Conservation (phyloP, 208 protist genomes). For the Strigomonas galati region DNA sequence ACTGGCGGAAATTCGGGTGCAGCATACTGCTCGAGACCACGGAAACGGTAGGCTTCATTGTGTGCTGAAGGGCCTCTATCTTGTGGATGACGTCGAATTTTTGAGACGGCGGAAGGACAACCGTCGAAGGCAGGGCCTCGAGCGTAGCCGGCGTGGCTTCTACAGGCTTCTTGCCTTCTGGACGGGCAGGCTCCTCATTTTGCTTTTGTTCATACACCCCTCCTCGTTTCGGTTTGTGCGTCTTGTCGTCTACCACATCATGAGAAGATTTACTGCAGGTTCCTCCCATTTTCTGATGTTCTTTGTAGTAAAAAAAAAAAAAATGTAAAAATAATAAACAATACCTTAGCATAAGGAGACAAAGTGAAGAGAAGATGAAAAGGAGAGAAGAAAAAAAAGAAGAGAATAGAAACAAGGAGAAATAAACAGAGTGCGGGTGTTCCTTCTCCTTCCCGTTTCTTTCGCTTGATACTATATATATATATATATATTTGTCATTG, state of each 20-base stretch:
- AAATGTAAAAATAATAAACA: constrained; percentile 3
- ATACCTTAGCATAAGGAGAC: neutral
- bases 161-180: neutral
- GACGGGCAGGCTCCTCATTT: constrained; percentile 15
- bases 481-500: neutral
- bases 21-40: constrained; percentile 28
- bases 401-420: neutral
- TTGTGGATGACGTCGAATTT: constrained; percentile 24
- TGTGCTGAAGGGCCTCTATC: constrained; percentile 56
- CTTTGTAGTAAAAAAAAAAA: neutral
- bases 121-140: neutral
- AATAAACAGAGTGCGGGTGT: neutral
- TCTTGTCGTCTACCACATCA: constrained; percentile 24
- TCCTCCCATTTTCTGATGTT: constrained; percentile 28
- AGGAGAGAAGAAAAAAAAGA: constrained; percentile 2
- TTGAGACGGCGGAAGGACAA: neutral
- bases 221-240: neutral
- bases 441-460: too few species aligned
- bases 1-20: constrained; percentile 47
- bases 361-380: neutral
- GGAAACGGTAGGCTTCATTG: constrained; percentile 35
- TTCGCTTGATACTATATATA: neutral
- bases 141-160: neutral
- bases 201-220: constrained; percentile 2
- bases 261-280: constrained; percentile 27